Percentiles rank a stretch among this genome's conserved stretches.
Evolutionary conservation across 2,329 filamentous ascomycete species (phyloP).

Genomic region (Alternaria atra): DNA sequence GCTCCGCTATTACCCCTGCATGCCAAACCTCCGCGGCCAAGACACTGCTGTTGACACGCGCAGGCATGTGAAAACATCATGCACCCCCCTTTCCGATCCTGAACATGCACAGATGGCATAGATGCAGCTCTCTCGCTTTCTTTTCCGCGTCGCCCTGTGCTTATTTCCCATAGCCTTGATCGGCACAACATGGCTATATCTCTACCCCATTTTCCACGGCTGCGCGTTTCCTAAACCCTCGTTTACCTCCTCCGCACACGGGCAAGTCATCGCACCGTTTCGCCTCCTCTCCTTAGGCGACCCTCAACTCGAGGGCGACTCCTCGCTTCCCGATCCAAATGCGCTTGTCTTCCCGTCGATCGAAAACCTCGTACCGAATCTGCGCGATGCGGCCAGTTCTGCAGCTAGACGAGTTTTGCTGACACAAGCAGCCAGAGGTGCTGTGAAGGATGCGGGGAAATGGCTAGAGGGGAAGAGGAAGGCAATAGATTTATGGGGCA

Average conservation of each 20-base stretch:
- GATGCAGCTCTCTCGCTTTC: constrained; percentile 61
- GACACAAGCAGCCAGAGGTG: constrained; percentile 26
- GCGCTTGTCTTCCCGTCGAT: constrained; percentile 52
- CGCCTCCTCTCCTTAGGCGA: constrained; percentile 88
- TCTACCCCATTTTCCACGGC: constrained; percentile 80
- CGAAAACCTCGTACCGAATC: constrained; percentile 44
- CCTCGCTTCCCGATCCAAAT: constrained; percentile 69
- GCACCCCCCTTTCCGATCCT: constrained; percentile 9
- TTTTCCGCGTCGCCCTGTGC: constrained; percentile 58
- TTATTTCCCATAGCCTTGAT: constrained; percentile 73
- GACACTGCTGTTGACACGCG: constrained; percentile 15
- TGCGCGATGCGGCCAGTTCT: constrained; percentile 29
- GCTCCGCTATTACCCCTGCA: constrained; percentile 7
- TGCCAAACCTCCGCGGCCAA: constrained; percentile 5
- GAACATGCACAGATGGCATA: constrained; percentile 59
- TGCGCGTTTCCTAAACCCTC: constrained; percentile 75
- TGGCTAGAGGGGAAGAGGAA: constrained; percentile 76
- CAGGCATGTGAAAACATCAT: constrained; percentile 12
- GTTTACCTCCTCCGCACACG: constrained; percentile 12
- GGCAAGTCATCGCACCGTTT: constrained; percentile 71
- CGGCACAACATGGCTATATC: constrained; percentile 81
- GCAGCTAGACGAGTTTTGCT: constrained; percentile 20
- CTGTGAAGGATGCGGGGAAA: constrained; percentile 70
- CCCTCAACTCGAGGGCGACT: constrained; percentile 92
- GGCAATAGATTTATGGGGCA: constrained; percentile 85